phyloP scores from a whole-genome alignment of 2,329 filamentous ascomycete genomes.

The Paramyrothecium sp. region DNA sequence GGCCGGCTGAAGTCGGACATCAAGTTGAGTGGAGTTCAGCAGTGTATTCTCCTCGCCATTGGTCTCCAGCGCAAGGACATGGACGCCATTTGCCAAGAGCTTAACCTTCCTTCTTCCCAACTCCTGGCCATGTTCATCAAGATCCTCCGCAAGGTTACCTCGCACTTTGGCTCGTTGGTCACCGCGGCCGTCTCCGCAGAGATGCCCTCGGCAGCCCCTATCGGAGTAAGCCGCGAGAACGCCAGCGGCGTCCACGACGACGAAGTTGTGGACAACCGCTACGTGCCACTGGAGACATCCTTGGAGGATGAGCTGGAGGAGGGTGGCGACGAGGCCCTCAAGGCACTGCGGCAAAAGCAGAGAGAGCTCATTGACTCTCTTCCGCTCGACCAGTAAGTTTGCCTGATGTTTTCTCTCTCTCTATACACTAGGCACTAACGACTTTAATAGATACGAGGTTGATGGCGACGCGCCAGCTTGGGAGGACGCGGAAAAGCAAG shows the following conservation, averaged over 20 bases:
- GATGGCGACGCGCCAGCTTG: conserved; percentile 61
- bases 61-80: conserved; percentile 89
- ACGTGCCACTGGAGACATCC: conserved; percentile 66
- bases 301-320: conserved; percentile 83
- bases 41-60: conserved; percentile 82
- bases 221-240: conserved; percentile 58
- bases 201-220: conserved; percentile 56
- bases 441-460: conserved; percentile 56
- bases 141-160: conserved; percentile 82
- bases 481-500: conserved; percentile 74
- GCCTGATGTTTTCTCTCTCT: background rate
- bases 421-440: conserved; percentile 4
- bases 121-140: conserved; percentile 97
- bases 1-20: conserved; percentile 68
- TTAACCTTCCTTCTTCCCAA: conserved; percentile 72
- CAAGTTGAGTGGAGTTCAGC: conserved; percentile 77
- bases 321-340: conserved; percentile 73
- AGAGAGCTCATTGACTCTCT: conserved; percentile 86
- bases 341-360: conserved; percentile 74
- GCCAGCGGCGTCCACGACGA: conserved; percentile 67
- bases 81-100: conserved; percentile 75
- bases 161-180: conserved; percentile 73
- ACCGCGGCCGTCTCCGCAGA: conserved; percentile 69
- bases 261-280: conserved; percentile 63
- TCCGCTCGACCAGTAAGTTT: conserved; percentile 68